Percentiles rank a stretch among this genome's conserved stretches.
phyloP scores from a whole-genome alignment of 495 filamentous ascomycete species.

The Penicillium robsamsonii region DNA sequence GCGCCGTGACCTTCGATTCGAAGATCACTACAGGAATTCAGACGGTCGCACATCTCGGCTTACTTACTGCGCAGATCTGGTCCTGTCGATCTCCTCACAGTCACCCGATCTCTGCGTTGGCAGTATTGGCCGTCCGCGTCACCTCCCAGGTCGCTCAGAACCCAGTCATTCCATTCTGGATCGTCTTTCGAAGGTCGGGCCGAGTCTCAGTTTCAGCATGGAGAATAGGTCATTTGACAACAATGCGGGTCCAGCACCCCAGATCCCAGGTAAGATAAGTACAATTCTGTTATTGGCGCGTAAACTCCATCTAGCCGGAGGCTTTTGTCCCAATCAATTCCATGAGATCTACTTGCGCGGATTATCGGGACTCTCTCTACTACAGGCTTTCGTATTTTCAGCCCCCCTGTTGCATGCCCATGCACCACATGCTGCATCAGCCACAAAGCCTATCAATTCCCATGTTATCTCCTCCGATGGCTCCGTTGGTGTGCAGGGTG shows the following conservation, averaged over 20 bases:
- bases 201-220: constrained; percentile 19
- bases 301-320: constrained; percentile 1
- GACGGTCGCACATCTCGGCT: constrained; percentile 20
- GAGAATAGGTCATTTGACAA: constrained; percentile 27
- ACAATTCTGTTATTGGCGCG: constrained; percentile 12
- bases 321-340: constrained; percentile 14
- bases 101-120: constrained; percentile 47
- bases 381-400: constrained; percentile 10
- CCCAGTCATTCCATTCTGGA: constrained; percentile 7
- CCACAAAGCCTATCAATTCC: constrained; percentile 11
- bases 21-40: neutral
- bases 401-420: constrained; percentile 12
- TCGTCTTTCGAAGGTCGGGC: constrained; percentile 7
- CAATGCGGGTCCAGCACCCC: constrained; percentile 24
- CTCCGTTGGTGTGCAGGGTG: constrained; percentile 14
- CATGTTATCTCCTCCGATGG: constrained; percentile 4
- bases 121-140: constrained; percentile 39
- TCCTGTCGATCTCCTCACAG: constrained; percentile 36
- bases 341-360: constrained; percentile 11
- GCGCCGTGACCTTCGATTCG: neutral
- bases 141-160: constrained; percentile 10
- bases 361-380: neutral
- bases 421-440: constrained; percentile 14
- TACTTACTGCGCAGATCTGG: constrained; percentile 26
- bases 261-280: constrained; percentile 22